Evolutionary conservation across 345 rosid genomes (phyloP).

Genomic region (Dimocarpus longan): DNA sequence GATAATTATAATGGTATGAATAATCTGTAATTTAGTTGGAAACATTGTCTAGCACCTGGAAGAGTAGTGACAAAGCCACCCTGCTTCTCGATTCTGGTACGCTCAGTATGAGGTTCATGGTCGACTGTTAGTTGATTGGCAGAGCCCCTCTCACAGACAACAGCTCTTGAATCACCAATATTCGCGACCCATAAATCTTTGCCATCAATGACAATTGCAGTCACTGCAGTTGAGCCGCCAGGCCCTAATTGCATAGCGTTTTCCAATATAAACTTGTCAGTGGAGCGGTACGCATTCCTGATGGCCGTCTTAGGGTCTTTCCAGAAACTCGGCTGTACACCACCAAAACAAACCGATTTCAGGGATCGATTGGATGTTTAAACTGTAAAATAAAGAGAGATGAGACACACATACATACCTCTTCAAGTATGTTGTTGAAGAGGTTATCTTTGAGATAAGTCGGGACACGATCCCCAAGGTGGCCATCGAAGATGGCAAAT

Average conservation of each 20-base stretch:
- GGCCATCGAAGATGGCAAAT: conserved; percentile 64
- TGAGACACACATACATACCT: conserved; percentile 27
- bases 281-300: conserved; percentile 48
- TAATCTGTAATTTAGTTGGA: not conserved
- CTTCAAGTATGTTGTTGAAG: conserved; percentile 51
- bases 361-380: not conserved
- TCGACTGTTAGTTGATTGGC: conserved; percentile 61
- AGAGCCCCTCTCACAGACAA: conserved; percentile 55
- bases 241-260: conserved; percentile 57
- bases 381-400: not conserved
- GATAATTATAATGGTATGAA: not conserved
- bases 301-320: conserved; percentile 47
- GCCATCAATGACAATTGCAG: conserved; percentile 59
- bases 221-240: conserved; percentile 70
- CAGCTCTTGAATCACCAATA: conserved; percentile 62
- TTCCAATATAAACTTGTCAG: conserved; percentile 52
- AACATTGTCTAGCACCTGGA: conserved; percentile 39
- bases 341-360: not conserved
- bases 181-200: conserved; percentile 69
- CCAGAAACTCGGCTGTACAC: conserved; percentile 49
- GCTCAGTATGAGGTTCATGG: conserved; percentile 53
- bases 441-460: conserved; percentile 54
- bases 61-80: conserved; percentile 61
- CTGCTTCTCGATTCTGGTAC: conserved; percentile 51
- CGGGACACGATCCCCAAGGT: conserved; percentile 62